Base-by-base conservation (phyloP, 2,329 filamentous ascomycete species). In the Microthyrium microscopicum region DNA sequence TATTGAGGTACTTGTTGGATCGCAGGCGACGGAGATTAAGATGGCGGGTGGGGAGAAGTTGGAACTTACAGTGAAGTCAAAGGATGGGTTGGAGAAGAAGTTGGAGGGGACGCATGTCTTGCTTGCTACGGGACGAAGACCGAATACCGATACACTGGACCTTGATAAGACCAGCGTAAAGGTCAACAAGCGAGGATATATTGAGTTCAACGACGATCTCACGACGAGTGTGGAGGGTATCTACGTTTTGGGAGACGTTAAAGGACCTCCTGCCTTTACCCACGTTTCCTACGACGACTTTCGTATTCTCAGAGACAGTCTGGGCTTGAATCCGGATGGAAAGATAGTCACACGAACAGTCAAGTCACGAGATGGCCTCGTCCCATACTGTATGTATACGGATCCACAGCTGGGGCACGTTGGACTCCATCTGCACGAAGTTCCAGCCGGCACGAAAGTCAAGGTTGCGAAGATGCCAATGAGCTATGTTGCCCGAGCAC, bases 241-340 rank as follows among this genome's bases (percentile, higher is more conserved):
- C 15, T 68, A 60, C 41, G 64, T 59, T 1, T 42, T 68, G 2
- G 66, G 66, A 21, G 65, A 70, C 40, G 57, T 61, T 31, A 63
- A 68, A 35, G 63, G 64, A 28, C 57, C 57, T 1, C 61, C 64
- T 5, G 62, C 62, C 11, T 69, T 70, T 45, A 69, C 66, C 2
- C 66, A 70, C 47, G 58, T 70, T 40, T 64, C 61, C 3, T 69
- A 68, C 49, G 64, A 70, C 46, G 64, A 69, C 48, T 67, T 58
- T 44, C 61, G 66, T 35, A 59, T 70, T 45, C 42, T 69, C 29
- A 53, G 57, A 17, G 48, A 53, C 38, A 67, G 65, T 39, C 42
- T 67, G 29, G 41, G 63, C 24, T 43, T 46, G 4, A 32, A 42
- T 16, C 40, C 20, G 15, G 41, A 44, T 1, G 52, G 48, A n/a